Evolutionary conservation across 2,329 filamentous ascomycete genomes (phyloP).

Genomic region (Pseudonectria foliicola): DNA sequence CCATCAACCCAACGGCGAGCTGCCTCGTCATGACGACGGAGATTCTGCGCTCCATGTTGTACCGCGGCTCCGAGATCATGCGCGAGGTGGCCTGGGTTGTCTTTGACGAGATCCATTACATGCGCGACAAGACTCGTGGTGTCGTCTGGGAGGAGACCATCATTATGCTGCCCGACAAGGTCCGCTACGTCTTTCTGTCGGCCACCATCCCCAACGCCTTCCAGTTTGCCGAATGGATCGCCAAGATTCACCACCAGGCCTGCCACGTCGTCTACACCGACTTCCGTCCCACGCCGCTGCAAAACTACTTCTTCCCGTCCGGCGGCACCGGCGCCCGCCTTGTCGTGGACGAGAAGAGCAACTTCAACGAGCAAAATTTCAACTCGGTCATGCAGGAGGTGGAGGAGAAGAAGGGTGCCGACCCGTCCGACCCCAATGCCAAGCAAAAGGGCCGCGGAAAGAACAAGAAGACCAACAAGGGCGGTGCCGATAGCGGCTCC

Average conservation of each 20-base stretch:
- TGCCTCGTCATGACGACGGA: conserved; percentile 99
- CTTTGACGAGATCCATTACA: conserved; percentile 98
- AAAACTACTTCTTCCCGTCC: conserved; percentile 95
- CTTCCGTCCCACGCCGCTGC: conserved; percentile 90
- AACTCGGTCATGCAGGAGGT: conserved; percentile 91
- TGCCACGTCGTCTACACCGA: conserved; percentile 99
- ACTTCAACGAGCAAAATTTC: conserved; percentile 96
- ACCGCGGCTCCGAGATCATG: conserved; percentile 98
- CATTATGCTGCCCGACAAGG: conserved; percentile 95
- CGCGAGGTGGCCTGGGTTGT: conserved; percentile 97
- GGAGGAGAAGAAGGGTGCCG: conserved; percentile 78
- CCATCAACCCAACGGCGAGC: conserved; percentile 96
- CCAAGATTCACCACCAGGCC: conserved; percentile 93
- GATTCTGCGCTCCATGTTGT: conserved; percentile 97
- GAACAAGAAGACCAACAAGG: conserved; percentile 87
- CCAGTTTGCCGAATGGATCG: conserved; percentile 99
- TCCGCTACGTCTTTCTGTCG: conserved; percentile 95
- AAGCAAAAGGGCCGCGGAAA: conserved; percentile 83
- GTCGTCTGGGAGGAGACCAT: conserved; percentile 99
- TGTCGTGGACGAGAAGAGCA: conserved; percentile 92
- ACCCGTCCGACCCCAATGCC: conserved; percentile 70
- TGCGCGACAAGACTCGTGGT: conserved; percentile 88
- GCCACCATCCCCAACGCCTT: conserved; percentile 98
- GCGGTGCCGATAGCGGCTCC: conserved; percentile 63
- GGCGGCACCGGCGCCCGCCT: conserved; percentile 90